phyloP scores from a whole-genome alignment of 352 stramenopile genomes.

The Bremia lactucae region DNA sequence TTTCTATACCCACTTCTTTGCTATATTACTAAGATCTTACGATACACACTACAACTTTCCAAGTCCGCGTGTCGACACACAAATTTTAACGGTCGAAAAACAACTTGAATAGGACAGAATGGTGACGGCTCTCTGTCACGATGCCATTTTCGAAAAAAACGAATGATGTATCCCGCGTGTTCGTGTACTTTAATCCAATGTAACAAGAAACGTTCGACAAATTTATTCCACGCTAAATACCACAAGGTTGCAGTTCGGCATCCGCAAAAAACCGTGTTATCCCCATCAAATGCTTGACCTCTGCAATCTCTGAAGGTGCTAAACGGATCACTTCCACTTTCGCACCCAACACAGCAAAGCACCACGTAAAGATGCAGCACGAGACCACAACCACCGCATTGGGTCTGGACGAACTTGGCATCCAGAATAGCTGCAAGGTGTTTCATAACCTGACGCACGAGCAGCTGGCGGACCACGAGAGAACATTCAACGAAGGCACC shows the following conservation, averaged over 20 bases:
- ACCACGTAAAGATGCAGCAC: conserved; percentile 33
- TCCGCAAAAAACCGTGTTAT: conserved; percentile 4
- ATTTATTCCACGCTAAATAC: too few species aligned
- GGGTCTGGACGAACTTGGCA: conserved; percentile 79
- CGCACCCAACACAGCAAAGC: neutral
- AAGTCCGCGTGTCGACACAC: too few species aligned
- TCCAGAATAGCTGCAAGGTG: conserved; percentile 84
- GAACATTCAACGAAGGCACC: conserved; percentile 87
- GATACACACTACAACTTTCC: too few species aligned
- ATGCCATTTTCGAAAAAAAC: neutral
- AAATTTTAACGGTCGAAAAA: too few species aligned
- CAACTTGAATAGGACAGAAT: too few species aligned
- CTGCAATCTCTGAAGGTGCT: neutral
- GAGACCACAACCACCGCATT: conserved; percentile 46
- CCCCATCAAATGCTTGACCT: neutral
- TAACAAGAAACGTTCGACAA: neutral
- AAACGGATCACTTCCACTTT: conserved; percentile 5
- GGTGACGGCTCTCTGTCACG: neutral
- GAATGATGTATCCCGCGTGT: neutral
- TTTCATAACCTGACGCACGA: conserved; percentile 95
- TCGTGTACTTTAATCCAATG: neutral
- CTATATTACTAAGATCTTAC: too few species aligned
- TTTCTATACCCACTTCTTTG: too few species aligned
- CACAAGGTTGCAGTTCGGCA: neutral
- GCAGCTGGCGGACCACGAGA: conserved; percentile 92